These are phyloP conservation scores for Talinum fruticosum DNA, from an alignment of 148 eudicot genomes.

Conservation along the genomic window DNA sequence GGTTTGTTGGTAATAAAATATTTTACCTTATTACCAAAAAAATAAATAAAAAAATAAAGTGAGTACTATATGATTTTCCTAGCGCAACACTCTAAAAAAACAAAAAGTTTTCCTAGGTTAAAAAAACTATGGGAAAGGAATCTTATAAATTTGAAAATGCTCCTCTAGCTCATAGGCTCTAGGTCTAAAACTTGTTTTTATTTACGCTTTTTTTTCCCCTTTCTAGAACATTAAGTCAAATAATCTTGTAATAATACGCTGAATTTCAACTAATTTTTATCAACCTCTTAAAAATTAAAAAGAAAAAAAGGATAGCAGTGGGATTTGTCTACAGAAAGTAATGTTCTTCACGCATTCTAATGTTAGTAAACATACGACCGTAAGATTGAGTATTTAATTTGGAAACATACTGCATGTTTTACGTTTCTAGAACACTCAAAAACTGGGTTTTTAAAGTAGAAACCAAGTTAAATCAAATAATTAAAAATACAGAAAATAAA, in stretches of 20 bases:
- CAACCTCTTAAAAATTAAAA: slow-evolving; percentile 27
- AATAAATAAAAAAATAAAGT: too few relatives aligned
- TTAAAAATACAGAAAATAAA: too few relatives aligned
- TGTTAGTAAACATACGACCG: slow-evolving; percentile 15
- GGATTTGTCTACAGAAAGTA: slow-evolving; percentile 13
- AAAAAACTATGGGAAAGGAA: not conserved
- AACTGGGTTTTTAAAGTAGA: slow-evolving; percentile 13
- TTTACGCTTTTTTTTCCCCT: not conserved
- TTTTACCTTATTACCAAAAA: too few relatives aligned
- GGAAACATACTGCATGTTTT: not conserved
- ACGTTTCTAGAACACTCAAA: slow-evolving; percentile 12
- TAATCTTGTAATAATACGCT: slow-evolving; percentile 5
- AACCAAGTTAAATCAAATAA: slow-evolving; percentile 10
- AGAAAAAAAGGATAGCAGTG: too few relatives aligned
- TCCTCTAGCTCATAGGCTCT: not conserved
- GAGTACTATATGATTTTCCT: too few relatives aligned
- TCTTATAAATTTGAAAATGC: not conserved
- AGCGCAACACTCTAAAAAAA: too few relatives aligned
- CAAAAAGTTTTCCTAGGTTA: too few relatives aligned
- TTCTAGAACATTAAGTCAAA: slow-evolving; percentile 14
- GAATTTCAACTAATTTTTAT: slow-evolving; percentile 28
- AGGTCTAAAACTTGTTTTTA: not conserved
- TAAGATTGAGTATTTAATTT: slow-evolving; percentile 17
- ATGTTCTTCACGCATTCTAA: slow-evolving; percentile 23
- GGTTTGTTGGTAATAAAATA: too few relatives aligned